Conservation (phyloP, 495 filamentous ascomycete genomes). For the Penicillium bovifimosum region DNA sequence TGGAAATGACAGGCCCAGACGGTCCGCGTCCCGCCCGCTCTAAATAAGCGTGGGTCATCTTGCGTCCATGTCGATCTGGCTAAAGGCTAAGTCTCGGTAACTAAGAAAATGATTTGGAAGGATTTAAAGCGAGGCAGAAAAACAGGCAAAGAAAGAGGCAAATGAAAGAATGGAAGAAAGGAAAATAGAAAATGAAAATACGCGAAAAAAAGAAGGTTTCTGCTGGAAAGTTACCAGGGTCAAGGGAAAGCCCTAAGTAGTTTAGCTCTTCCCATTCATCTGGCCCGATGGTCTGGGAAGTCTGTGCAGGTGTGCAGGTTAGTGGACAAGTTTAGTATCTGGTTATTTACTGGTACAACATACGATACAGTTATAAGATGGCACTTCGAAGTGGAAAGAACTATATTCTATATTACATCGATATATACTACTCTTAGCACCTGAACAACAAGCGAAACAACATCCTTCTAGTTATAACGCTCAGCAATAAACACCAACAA, state of each 20-base stretch:
- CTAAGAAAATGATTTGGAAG: no score
- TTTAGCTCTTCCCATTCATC: not conserved
- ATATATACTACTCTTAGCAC: no score
- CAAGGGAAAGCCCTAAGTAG: not conserved
- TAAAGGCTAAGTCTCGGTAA: not conserved
- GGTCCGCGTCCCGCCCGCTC: slow-evolving; percentile 14
- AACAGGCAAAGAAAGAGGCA: not conserved
- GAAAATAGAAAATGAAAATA: not conserved
- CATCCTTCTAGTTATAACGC: no score
- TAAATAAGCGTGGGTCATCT: not conserved
- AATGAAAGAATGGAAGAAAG: not conserved
- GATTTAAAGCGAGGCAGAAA: not conserved
- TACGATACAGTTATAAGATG: not conserved
- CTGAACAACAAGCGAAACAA: no score
- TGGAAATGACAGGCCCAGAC: slow-evolving; percentile 11
- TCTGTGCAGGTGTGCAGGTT: not conserved
- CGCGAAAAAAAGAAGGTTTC: not conserved
- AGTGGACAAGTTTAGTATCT: no score
- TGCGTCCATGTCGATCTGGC: not conserved
- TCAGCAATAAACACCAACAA: no score
- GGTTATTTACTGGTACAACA: no score
- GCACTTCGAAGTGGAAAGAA: no score
- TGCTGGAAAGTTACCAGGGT: not conserved
- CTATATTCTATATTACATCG: no score
- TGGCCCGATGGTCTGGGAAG: not conserved